These are phyloP conservation scores for Tulasnella sp. DNA, from an alignment of 768 basidiomycete species.

Conservation along the genomic window DNA sequence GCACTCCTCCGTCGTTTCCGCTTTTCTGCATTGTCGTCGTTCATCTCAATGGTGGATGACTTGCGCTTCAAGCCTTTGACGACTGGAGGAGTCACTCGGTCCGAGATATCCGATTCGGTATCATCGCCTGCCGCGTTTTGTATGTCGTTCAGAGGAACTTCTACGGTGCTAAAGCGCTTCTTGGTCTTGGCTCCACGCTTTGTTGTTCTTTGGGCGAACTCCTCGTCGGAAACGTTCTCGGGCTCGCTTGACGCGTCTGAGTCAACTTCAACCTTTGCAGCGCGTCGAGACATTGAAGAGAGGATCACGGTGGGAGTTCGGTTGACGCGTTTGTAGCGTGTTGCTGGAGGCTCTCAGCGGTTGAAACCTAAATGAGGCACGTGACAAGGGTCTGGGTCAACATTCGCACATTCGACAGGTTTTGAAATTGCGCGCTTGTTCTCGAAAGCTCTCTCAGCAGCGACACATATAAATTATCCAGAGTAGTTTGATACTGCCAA, in stretches of 20 bases:
- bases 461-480: background rate
- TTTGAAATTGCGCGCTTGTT: background rate
- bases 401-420: background rate
- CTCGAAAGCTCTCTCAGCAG: background rate
- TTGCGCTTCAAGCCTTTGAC: background rate
- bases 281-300: background rate
- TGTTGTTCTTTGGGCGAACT: slow-evolving; percentile 24
- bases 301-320: background rate
- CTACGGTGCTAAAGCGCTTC: slow-evolving; percentile 17
- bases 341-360: background rate
- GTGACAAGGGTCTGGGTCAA: background rate
- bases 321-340: background rate
- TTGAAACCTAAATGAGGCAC: background rate
- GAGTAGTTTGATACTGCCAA: background rate
- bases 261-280: background rate
- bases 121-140: background rate
- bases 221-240: slow-evolving; percentile 10
- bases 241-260: slow-evolving; percentile 14
- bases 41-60: slow-evolving; percentile 33
- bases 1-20: slow-evolving; percentile 69
- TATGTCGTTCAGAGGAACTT: slow-evolving; percentile 10
- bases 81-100: background rate
- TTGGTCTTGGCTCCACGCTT: slow-evolving; percentile 21
- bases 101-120: slow-evolving; percentile 25
- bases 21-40: slow-evolving; percentile 84